Evolutionary conservation across 2,329 filamentous ascomycete genomes (phyloP).

Genomic region (Pseudocercospora musae): DNA sequence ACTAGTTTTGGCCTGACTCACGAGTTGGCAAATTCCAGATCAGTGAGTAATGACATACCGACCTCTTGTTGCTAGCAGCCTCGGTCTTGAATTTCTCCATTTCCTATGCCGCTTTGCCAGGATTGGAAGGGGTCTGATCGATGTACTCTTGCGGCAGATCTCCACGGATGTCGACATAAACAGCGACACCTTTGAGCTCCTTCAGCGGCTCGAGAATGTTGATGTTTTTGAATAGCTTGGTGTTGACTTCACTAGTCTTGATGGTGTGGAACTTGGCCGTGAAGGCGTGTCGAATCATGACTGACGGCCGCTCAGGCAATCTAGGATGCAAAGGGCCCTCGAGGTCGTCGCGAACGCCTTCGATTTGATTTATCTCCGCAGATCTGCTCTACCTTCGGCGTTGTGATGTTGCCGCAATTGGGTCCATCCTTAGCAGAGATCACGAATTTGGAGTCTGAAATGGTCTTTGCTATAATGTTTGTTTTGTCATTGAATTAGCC

Average conservation of each 20-base stretch:
- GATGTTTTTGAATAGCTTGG: constrained; percentile 11
- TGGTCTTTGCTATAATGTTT: no score
- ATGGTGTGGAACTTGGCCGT: constrained; percentile 7
- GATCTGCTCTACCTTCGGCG: no score
- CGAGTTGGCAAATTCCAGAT: neutral
- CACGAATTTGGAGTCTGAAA: no score
- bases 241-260: neutral
- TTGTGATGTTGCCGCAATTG: no score
- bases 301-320: constrained; percentile 2
- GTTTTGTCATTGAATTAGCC: no score
- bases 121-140: constrained; percentile 1
- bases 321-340: constrained; percentile 8
- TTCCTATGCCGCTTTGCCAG: neutral
- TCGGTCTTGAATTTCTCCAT: neutral
- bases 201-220: constrained; percentile 8
- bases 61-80: neutral
- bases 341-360: constrained; percentile 8
- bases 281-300: constrained; percentile 5
- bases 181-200: constrained; percentile 5
- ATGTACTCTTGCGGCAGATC: constrained; percentile 12
- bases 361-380: no score
- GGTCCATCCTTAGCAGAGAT: no score
- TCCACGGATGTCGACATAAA: constrained; percentile 11
- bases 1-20: neutral
- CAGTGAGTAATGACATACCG: neutral